These are phyloP conservation scores for Neurospora sp. DNA, from an alignment of 2,329 filamentous ascomycete genomes.

Conservation along the genomic window DNA sequence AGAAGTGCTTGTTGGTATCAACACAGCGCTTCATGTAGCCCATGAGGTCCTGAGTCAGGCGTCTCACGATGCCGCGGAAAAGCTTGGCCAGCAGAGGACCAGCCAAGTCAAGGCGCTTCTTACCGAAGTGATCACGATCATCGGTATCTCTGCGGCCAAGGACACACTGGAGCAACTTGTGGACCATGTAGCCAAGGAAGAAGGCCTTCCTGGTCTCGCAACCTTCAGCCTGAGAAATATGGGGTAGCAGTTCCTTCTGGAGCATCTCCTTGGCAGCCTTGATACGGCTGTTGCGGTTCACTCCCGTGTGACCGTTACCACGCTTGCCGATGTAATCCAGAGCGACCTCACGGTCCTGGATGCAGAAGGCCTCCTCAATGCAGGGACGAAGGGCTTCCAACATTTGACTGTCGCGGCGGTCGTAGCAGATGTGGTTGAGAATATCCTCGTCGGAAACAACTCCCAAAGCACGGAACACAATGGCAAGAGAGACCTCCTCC, in stretches of 20 bases:
- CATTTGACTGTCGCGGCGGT: slow-evolving; percentile 92
- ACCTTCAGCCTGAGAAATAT: slow-evolving; percentile 91
- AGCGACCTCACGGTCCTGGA: slow-evolving; percentile 90
- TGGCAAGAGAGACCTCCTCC: slow-evolving; percentile 82
- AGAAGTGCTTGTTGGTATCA: slow-evolving; percentile 81
- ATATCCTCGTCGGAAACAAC: slow-evolving; percentile 98
- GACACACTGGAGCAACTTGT: slow-evolving; percentile 86
- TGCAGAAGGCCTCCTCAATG: slow-evolving; percentile 92
- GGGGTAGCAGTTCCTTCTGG: slow-evolving; percentile 92
- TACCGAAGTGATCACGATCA: slow-evolving; percentile 97
- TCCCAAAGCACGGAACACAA: slow-evolving; percentile 91
- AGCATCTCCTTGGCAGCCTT: slow-evolving; percentile 89
- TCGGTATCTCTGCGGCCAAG: slow-evolving; percentile 89
- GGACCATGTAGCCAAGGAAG: slow-evolving; percentile 98
- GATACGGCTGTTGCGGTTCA: slow-evolving; percentile 78
- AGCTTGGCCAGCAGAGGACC: slow-evolving; percentile 92
- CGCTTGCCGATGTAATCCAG: slow-evolving; percentile 93
- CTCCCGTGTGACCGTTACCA: slow-evolving; percentile 60
- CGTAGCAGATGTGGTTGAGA: slow-evolving; percentile 93
- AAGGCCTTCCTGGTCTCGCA: slow-evolving; percentile 95
- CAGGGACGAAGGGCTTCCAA: slow-evolving; percentile 94
- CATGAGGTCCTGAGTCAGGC: slow-evolving; percentile 84
- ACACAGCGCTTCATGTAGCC: slow-evolving; percentile 88
- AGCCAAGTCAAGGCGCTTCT: slow-evolving; percentile 93
- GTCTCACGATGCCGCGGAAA: slow-evolving; percentile 84